These are phyloP conservation scores for Xanthoparmelia taractica DNA, from an alignment of 495 filamentous ascomycete genomes.

Conservation along the genomic window DNA sequence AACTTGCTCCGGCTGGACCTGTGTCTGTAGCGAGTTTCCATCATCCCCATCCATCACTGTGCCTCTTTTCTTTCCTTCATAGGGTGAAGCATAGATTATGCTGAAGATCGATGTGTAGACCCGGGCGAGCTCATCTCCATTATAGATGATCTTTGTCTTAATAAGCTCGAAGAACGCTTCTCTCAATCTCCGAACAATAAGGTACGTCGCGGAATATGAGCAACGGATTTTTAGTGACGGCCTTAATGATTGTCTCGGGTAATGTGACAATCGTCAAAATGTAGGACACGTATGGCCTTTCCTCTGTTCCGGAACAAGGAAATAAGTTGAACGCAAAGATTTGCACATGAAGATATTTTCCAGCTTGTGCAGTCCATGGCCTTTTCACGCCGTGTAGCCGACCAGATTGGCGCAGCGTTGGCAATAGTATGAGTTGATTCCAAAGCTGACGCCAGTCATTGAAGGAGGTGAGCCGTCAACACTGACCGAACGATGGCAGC, in stretches of 20 bases:
- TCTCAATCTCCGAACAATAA: not conserved
- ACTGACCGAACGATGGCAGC: slow-evolving; percentile 44
- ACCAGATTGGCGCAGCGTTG: slow-evolving; percentile 64
- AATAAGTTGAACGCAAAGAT: not conserved
- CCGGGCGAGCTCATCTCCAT: not conserved
- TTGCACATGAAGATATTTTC: not conserved
- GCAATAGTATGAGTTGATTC: slow-evolving; percentile 75
- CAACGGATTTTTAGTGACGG: not conserved
- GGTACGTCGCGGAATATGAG: not conserved
- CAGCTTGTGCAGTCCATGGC: not conserved
- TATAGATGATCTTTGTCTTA: not conserved
- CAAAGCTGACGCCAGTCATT: slow-evolving; percentile 57
- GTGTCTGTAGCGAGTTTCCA: not conserved
- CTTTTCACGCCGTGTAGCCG: slow-evolving; percentile 56
- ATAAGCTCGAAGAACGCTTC: not conserved
- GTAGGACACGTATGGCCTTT: not conserved
- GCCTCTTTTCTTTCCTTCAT: too few relatives aligned
- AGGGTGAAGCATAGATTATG: too few relatives aligned
- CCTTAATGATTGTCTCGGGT: not conserved
- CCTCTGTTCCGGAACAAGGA: not conserved
- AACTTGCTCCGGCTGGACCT: not conserved
- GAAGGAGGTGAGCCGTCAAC: slow-evolving; percentile 34
- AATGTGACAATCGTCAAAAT: not conserved
- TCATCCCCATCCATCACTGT: not conserved
- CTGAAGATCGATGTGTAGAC: not conserved